A percentile compares a stretch with the other conserved stretches of the same genome.
These are phyloP conservation scores for Fusarium staphyleae DNA, from an alignment of 2,329 filamentous ascomycete genomes.

Conservation along the genomic window DNA sequence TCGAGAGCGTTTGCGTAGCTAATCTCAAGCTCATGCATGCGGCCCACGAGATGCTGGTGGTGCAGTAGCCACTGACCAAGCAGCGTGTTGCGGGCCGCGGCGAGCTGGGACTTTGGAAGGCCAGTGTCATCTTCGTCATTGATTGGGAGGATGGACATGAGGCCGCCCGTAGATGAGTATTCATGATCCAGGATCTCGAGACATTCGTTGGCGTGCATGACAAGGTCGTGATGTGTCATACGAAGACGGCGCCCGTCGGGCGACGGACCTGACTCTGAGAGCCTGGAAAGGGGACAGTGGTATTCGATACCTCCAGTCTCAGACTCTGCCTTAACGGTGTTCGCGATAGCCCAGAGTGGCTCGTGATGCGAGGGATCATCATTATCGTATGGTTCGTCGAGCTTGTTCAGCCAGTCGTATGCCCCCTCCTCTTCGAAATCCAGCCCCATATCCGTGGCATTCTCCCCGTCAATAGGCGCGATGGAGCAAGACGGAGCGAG, in stretches of 20 bases:
- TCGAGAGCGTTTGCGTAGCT: slow-evolving; percentile 59
- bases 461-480: slow-evolving; percentile 23
- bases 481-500: slow-evolving; percentile 51
- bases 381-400: slow-evolving; percentile 57
- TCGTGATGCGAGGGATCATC: slow-evolving; percentile 56
- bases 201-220: slow-evolving; percentile 65
- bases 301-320: slow-evolving; percentile 52
- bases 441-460: slow-evolving; percentile 37
- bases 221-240: slow-evolving; percentile 56
- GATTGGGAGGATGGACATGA: slow-evolving; percentile 61
- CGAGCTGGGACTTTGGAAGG: slow-evolving; percentile 38
- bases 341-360: slow-evolving; percentile 56
- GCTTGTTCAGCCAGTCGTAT: slow-evolving; percentile 64
- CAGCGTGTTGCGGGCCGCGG: slow-evolving; percentile 57
- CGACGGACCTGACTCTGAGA: slow-evolving; percentile 29
- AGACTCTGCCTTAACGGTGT: slow-evolving; percentile 53
- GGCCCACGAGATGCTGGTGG: slow-evolving; percentile 59
- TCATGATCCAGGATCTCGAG: slow-evolving; percentile 68
- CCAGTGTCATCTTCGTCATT: slow-evolving; percentile 37
- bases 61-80: slow-evolving; percentile 65
- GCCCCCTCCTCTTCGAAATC: slow-evolving; percentile 54
- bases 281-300: slow-evolving; percentile 54
- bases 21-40: slow-evolving; percentile 65
- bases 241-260: slow-evolving; percentile 46
- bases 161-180: slow-evolving; percentile 61